Conservation (phyloP, 768 basidiomycete genomes). For the Tulasnella sp. region DNA sequence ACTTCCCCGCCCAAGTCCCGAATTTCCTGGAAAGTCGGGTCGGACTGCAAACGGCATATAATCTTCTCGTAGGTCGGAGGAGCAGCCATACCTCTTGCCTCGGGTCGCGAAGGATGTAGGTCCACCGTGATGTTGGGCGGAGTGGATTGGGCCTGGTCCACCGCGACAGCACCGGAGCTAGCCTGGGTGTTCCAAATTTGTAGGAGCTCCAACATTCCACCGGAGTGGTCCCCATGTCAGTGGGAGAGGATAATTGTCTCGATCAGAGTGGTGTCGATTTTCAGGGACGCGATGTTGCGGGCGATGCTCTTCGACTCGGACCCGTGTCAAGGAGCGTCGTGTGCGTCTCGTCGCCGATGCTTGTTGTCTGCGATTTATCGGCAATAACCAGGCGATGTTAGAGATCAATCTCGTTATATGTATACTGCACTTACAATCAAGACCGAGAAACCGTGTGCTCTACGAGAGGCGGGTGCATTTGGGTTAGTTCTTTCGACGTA, state of each 20-base stretch:
- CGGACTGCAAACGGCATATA: constrained; percentile 62
- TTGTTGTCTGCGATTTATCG: constrained; percentile 52
- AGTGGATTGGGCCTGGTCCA: constrained; percentile 30
- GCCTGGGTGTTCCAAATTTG: not conserved
- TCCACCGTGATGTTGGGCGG: constrained; percentile 57
- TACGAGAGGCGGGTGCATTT: constrained; percentile 44
- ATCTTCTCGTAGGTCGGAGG: constrained; percentile 62
- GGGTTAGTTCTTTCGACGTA: constrained; percentile 44
- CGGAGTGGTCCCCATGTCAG: constrained; percentile 80
- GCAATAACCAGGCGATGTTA: not conserved
- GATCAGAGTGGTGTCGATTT: constrained; percentile 57
- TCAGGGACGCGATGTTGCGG: constrained; percentile 69
- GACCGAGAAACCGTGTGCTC: constrained; percentile 84
- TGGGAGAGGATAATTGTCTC: constrained; percentile 67
- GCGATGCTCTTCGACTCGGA: constrained; percentile 71
- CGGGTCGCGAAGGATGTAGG: constrained; percentile 75
- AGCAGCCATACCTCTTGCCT: constrained; percentile 72
- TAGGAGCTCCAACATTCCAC: constrained; percentile 54
- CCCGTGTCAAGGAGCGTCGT: constrained; percentile 83
- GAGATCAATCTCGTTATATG: not conserved
- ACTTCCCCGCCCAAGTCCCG: constrained; percentile 57
- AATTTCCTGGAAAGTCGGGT: constrained; percentile 75
- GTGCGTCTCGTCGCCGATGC: constrained; percentile 51
- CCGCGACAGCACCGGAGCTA: not conserved
- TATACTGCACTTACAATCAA: constrained; percentile 59